These are phyloP conservation scores for Epichloe elymi DNA, from an alignment of 2,329 filamentous ascomycete genomes.

Conservation along the genomic window DNA sequence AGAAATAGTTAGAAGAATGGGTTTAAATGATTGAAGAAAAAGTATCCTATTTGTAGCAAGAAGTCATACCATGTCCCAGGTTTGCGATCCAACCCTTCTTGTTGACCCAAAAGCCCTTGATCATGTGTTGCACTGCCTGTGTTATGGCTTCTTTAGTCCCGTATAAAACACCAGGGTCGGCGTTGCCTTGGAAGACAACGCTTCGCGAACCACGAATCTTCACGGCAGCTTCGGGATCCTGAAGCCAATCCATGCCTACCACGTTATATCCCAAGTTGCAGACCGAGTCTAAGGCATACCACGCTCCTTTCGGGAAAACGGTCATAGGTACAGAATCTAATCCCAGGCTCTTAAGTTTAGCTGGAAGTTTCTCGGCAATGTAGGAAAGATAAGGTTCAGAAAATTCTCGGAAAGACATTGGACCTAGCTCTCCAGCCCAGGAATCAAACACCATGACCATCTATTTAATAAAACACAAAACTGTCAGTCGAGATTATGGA, in stretches of 20 bases:
- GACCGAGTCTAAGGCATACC: conserved; percentile 81
- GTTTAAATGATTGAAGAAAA: not conserved
- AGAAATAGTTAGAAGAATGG: not conserved
- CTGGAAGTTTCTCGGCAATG: conserved; percentile 71
- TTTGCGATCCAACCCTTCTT: conserved; percentile 96
- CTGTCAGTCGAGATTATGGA: not conserved
- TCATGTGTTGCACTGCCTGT: conserved; percentile 70
- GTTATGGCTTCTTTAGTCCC: conserved; percentile 74
- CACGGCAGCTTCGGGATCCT: conserved; percentile 75
- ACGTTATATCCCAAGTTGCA: conserved; percentile 88
- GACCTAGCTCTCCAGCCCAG: conserved; percentile 90
- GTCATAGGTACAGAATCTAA: conserved; percentile 85
- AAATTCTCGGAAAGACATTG: conserved; percentile 70
- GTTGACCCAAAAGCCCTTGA: conserved; percentile 64
- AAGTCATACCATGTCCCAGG: conserved; percentile 64
- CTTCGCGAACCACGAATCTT: conserved; percentile 62
- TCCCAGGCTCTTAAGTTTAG: conserved; percentile 57
- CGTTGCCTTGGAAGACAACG: conserved; percentile 83
- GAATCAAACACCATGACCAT: conserved; percentile 96
- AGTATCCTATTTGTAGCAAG: not conserved
- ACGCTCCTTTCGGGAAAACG: conserved; percentile 94
- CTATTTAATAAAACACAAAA: conserved; percentile 23
- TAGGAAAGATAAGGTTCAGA: conserved; percentile 74
- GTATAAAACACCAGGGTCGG: conserved; percentile 87
- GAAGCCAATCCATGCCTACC: conserved; percentile 88